phyloP scores from a whole-genome alignment of 2,329 filamentous ascomycete species.

The Thielaviopsis ethacetica region DNA sequence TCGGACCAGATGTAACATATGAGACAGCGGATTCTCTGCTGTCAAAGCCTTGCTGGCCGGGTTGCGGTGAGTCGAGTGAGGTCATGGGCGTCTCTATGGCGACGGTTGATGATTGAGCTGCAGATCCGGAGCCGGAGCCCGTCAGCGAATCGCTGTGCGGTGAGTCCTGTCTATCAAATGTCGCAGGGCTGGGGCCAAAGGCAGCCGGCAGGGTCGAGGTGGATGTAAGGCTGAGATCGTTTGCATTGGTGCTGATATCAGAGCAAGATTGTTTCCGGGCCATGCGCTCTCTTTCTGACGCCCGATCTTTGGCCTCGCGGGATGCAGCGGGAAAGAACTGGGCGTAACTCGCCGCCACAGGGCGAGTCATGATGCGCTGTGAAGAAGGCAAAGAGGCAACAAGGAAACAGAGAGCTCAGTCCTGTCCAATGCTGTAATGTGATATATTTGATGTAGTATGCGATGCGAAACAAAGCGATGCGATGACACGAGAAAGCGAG shows the following conservation, averaged over 20 bases:
- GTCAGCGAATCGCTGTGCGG: constrained; percentile 50
- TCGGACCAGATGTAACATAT: constrained; percentile 19
- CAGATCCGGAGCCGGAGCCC: constrained; percentile 53
- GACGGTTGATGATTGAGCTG: constrained; percentile 20
- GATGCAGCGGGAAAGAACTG: constrained; percentile 75
- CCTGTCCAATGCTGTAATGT: not conserved
- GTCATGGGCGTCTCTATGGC: constrained; percentile 34
- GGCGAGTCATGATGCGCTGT: constrained; percentile 56
- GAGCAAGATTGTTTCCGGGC: constrained; percentile 1
- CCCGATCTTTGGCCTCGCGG: constrained; percentile 41
- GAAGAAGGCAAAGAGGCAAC: not conserved
- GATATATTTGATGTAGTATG: not conserved
- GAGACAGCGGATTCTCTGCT: not conserved
- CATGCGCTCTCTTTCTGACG: constrained; percentile 42
- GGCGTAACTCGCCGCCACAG: constrained; percentile 60
- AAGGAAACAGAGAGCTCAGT: not conserved
- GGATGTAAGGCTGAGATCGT: not conserved
- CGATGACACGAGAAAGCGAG: not conserved
- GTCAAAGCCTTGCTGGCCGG: not conserved
- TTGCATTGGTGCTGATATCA: not conserved
- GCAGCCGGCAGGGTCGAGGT: not conserved
- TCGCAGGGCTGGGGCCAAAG: not conserved
- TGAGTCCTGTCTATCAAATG: constrained; percentile 24
- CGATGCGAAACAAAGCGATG: not conserved
- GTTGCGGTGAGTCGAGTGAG: constrained; percentile 31